These are phyloP conservation scores for Daphne laureola DNA, from an alignment of 441 rosid species.

Conservation along the genomic window DNA sequence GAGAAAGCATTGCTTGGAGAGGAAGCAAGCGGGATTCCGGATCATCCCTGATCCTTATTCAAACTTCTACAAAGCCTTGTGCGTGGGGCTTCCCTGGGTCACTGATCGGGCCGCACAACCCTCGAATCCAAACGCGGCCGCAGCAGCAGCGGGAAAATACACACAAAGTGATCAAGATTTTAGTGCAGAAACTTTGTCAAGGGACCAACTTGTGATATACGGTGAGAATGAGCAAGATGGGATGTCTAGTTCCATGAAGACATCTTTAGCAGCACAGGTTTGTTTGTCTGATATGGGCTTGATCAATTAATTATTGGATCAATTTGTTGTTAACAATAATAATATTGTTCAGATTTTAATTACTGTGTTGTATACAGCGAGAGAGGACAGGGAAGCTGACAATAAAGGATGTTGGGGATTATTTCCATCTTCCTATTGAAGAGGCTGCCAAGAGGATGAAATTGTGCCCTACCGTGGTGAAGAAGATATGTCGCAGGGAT, in stretches of 20 bases:
- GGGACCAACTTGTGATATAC: slow-evolving; percentile 1
- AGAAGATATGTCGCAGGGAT: slow-evolving; percentile 48
- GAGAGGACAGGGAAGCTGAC: slow-evolving; percentile 42
- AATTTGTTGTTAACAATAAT: no score
- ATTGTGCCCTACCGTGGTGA: slow-evolving; percentile 58
- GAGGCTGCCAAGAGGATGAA: slow-evolving; percentile 38
- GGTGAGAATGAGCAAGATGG: slow-evolving; percentile 11
- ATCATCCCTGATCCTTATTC: slow-evolving; percentile 42
- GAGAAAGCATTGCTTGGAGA: slow-evolving; percentile 32
- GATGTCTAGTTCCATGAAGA: slow-evolving; percentile 2
- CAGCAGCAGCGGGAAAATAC: no score
- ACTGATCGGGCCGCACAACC: no score
- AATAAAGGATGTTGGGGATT: slow-evolving; percentile 26
- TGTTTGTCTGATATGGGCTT: neutral
- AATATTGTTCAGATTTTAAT: neutral
- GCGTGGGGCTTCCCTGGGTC: slow-evolving; percentile 26
- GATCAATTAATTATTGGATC: no score
- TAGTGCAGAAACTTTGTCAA: neutral
- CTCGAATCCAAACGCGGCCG: no score
- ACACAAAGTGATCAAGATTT: no score
- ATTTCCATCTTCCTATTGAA: slow-evolving; percentile 51
- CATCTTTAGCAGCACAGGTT: slow-evolving; percentile 51
- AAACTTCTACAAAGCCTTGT: slow-evolving; percentile 42
- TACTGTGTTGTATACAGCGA: slow-evolving; percentile 52
- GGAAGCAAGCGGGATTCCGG: slow-evolving; percentile 26